These are phyloP conservation scores for Nigrospora sphaerica DNA, from an alignment of 2,329 filamentous ascomycete genomes.

Conservation along the genomic window DNA sequence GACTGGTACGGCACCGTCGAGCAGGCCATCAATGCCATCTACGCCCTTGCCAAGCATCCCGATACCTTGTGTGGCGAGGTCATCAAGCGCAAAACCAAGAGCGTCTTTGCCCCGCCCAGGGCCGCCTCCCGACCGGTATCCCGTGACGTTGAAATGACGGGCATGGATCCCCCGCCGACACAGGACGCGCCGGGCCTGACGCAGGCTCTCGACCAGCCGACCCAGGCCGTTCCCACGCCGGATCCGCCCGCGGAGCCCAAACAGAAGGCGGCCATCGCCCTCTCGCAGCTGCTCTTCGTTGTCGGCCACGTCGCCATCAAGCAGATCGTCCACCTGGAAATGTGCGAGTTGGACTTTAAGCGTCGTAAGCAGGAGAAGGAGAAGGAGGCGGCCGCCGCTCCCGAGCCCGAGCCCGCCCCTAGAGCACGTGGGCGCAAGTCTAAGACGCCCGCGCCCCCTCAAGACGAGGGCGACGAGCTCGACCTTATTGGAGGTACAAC, in stretches of 20 bases:
- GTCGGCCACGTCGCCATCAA: constrained; percentile 97
- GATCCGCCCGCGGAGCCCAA: constrained; percentile 35
- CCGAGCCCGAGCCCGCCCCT: constrained; percentile 26
- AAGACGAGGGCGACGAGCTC: constrained; percentile 76
- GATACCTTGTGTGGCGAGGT: constrained; percentile 90
- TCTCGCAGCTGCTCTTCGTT: constrained; percentile 90
- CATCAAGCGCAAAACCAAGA: constrained; percentile 75
- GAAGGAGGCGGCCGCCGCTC: constrained; percentile 46
- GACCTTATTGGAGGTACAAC: constrained; percentile 96
- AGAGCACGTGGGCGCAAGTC: constrained; percentile 18
- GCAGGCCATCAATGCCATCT: constrained; percentile 93
- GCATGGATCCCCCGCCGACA: background rate
- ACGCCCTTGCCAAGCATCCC: constrained; percentile 86
- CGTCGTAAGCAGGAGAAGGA: constrained; percentile 87
- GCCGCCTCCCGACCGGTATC: constrained; percentile 37
- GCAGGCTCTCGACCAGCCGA: constrained; percentile 20
- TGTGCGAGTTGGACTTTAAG: constrained; percentile 98
- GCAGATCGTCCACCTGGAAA: constrained; percentile 94
- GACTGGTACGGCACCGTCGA: constrained; percentile 97
- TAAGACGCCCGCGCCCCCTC: constrained; percentile 25
- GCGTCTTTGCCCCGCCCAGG: constrained; percentile 56
- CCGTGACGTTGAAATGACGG: constrained; percentile 31
- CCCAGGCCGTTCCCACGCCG: constrained; percentile 19
- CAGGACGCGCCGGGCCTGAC: constrained; percentile 20
- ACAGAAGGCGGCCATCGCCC: constrained; percentile 63